A percentile compares a stretch with the other conserved stretches of the same genome.
phyloP scores from a whole-genome alignment of 768 basidiomycete genomes.

The Lactifluus rugatus region DNA sequence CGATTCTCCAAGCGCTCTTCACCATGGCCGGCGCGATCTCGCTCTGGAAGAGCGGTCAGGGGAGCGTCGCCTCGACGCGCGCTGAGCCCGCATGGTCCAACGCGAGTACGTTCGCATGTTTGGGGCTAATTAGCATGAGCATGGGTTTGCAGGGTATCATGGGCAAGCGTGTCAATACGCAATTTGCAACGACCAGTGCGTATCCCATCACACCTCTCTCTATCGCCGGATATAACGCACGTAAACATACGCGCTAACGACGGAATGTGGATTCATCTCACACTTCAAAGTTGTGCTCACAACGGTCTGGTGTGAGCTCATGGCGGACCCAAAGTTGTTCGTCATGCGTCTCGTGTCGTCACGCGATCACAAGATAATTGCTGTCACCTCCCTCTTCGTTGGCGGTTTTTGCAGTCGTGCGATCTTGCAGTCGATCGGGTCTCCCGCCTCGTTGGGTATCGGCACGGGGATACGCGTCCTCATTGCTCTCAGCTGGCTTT shows the following conservation, averaged over 20 bases:
- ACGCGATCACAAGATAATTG: conserved; percentile 66
- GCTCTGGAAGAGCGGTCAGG: conserved; percentile 60
- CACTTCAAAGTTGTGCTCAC: conserved; percentile 58
- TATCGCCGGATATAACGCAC: neutral
- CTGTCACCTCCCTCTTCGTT: conserved; percentile 56
- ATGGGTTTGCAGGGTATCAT: conserved; percentile 82
- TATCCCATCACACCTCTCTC: conserved; percentile 8
- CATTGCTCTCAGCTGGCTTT: conserved; percentile 55
- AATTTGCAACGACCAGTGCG: conserved; percentile 69
- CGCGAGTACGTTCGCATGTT: conserved; percentile 50
- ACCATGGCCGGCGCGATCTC: conserved; percentile 64
- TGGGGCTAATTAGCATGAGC: conserved; percentile 72
- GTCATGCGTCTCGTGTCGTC: conserved; percentile 40
- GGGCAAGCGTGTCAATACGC: conserved; percentile 70
- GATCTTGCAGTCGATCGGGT: conserved; percentile 48
- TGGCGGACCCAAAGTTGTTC: conserved; percentile 74
- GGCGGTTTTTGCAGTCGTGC: conserved; percentile 64
- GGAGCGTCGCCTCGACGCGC: conserved; percentile 42
- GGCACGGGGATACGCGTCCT: conserved; percentile 53
- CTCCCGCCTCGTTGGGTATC: conserved; percentile 56
- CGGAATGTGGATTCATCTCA: neutral
- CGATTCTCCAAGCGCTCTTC: conserved; percentile 64
- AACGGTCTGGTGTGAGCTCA: conserved; percentile 81
- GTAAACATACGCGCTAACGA: neutral
- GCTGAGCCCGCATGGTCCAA: conserved; percentile 65